Base-by-base conservation (phyloP, 1,139 yeast genomes). In the Geotrichum carabidarum region DNA sequence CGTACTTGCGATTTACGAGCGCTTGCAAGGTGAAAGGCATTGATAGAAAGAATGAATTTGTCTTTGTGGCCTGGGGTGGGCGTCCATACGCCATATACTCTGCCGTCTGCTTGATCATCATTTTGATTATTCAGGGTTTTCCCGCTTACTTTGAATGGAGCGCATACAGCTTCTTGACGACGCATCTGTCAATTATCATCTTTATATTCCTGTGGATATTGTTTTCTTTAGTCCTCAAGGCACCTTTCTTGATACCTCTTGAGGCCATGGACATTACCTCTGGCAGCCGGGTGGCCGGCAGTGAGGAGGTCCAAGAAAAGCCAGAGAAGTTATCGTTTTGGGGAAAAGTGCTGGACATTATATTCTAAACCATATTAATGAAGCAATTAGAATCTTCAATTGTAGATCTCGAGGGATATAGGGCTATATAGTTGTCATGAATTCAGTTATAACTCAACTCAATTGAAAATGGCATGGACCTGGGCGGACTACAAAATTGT, bases 201-300 rank as follows among this genome's bases (percentile, higher is more conserved):
- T 84, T 84, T 66, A 68, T 74, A 0, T 59, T 77, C 1, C 76
- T 84, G 49, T 84, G 81, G 66, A 36, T 77, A 35, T 78, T 79
- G 1, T 84, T 83, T 69, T 80, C 79, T 61, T 48, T 81, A 5
- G 44, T 61, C 34, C 11, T 54, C 14, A 43, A 34, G 15, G 8
- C 49, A 1, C 78, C 86, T 53, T 5, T 43, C 9, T 49, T 17
- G 43, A 42, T 49, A 6, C 43, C 35, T 22, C 8, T 40, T n/a
- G 87, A 83, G 58, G 81, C 84, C 27, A 68, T 88, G 56, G 95
- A 88, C 66, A 76, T 85, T 61, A 93, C 85, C 65, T 78, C 88
- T 0, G 94, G 94, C 1, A 75, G 94, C 63, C 78, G 90, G 11
- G 35, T 42, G 17, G 14, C 27, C 5, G 38, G 40, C n/a, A 37